phyloP scores from a whole-genome alignment of 495 filamentous ascomycete genomes.

The Tirmania nivea region DNA sequence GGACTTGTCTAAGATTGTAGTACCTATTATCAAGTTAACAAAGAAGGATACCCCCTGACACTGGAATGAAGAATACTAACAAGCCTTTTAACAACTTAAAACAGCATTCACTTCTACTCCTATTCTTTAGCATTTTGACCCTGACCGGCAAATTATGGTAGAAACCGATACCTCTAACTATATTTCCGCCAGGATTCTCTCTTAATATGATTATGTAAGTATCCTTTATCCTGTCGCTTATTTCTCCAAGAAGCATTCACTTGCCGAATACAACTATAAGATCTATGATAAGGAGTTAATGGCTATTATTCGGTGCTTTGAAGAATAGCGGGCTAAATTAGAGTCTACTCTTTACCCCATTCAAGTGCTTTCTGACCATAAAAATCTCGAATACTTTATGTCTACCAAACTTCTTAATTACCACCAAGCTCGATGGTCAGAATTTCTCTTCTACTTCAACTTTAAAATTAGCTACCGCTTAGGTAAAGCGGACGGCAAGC shows the following conservation, averaged over 20 bases:
- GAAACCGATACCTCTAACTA: not conserved
- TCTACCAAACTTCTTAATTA: not conserved
- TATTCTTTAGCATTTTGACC: not conserved
- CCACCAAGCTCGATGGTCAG: not conserved
- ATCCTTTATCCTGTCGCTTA: too few species aligned
- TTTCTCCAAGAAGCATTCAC: too few species aligned
- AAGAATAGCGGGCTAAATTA: constrained; percentile 18
- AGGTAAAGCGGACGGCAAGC: not conserved
- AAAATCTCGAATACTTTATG: constrained; percentile 17
- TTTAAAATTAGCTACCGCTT: constrained; percentile 2
- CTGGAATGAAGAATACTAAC: not conserved
- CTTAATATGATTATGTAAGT: not conserved
- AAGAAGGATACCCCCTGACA: not conserved
- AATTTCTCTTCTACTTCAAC: constrained; percentile 2
- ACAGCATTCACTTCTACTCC: not conserved
- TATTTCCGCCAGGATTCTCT: not conserved
- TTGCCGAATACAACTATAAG: too few species aligned
- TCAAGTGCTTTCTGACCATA: constrained; percentile 10
- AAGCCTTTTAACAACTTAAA: not conserved
- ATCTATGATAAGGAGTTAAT: not conserved
- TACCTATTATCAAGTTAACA: not conserved
- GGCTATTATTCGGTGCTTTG: constrained; percentile 9
- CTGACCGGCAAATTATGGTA: not conserved
- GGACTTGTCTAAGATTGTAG: not conserved
- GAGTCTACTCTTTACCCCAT: constrained; percentile 4